These are phyloP conservation scores for Platismatia glauca DNA, from an alignment of 495 filamentous ascomycete species.

Conservation along the genomic window DNA sequence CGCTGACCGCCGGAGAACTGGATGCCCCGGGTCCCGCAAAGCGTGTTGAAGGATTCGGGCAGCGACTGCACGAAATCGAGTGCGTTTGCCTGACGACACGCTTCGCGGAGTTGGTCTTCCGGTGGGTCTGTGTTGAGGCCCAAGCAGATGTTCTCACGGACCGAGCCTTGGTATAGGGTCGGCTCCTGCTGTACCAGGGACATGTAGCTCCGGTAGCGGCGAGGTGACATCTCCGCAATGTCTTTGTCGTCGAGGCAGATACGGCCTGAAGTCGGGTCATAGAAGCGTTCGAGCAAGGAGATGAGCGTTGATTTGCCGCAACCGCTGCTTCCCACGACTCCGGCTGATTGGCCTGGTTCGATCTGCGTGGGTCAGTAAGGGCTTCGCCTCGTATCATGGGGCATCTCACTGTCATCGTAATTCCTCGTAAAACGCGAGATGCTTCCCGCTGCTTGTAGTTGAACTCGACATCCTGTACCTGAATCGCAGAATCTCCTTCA, in stretches of 20 bases:
- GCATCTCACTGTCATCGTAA: constrained; percentile 48
- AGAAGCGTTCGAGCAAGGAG: constrained; percentile 56
- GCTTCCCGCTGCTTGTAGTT: constrained; percentile 41
- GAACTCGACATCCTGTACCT: constrained; percentile 40
- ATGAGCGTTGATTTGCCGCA: constrained; percentile 67
- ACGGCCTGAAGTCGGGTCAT: constrained; percentile 43
- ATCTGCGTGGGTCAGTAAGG: no score
- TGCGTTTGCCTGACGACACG: constrained; percentile 51
- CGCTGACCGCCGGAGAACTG: constrained; percentile 69
- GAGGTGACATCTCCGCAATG: constrained; percentile 37
- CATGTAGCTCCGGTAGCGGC: constrained; percentile 41
- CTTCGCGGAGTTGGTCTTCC: constrained; percentile 45
- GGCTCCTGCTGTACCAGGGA: constrained; percentile 58
- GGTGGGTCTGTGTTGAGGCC: constrained; percentile 38
- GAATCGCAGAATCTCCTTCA: neutral
- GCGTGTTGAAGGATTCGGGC: constrained; percentile 51
- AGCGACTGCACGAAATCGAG: constrained; percentile 53
- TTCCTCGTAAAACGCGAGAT: constrained; percentile 36
- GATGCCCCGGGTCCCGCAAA: constrained; percentile 53
- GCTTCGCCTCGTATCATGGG: no score
- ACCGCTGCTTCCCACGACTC: constrained; percentile 62
- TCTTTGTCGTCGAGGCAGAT: constrained; percentile 46
- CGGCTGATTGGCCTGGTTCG: constrained; percentile 55
- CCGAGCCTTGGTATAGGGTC: constrained; percentile 52
- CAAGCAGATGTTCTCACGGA: constrained; percentile 42